Evolutionary conservation across 2,329 filamentous ascomycete species (phyloP), one percentile per base, ranked within the genome.

Genomic region (Metarhizium robertsii): DNA sequence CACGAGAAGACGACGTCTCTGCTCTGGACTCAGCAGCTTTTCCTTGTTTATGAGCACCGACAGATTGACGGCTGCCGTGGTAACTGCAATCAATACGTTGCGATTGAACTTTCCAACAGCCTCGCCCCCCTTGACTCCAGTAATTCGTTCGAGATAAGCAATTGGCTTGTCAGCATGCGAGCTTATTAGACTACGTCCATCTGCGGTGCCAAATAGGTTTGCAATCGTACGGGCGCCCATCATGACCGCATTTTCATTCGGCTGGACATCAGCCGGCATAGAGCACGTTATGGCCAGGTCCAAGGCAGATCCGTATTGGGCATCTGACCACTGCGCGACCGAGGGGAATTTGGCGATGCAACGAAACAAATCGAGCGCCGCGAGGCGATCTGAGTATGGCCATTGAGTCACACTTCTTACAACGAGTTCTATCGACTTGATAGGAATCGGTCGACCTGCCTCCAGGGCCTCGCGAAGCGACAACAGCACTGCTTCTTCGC

Each of bases 281-380:
- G 59, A 77, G 57, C 42, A 72, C 62, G 47, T 67, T 2, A 80
- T 69, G 20, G 74, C 73, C 6, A 76, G 68, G 38, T 84, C 76
- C 6, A 96, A 72, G 13, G 92, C 73, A 40, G 81, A 85, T 3
- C 74, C 75, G 34, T 77, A 73, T 2, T 74, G 71, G 0, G 78
- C 71, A 52, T 82, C 78, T 0, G 73, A 73, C 52, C 81, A 81
- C 7, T 79, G 78, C 2, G 89, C 86, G n/a, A 84, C 81, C 1
- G 80, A 72, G 0, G 88, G 81, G 5, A 82, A 83, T 1, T 85
- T 83, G 1, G 88, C 86, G 32, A 94, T 77, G 51, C 95, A 84
- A n/a, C 94, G 88, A 5, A 97, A 78, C 1, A 97, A 76, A 68
- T 97, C 94, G 1, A 99, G 80, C 13, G 85, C 89, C 0, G 94